Base-by-base conservation (phyloP, 176 grass and related monocot genomes). In the Dendrocalamus sinicus region DNA sequence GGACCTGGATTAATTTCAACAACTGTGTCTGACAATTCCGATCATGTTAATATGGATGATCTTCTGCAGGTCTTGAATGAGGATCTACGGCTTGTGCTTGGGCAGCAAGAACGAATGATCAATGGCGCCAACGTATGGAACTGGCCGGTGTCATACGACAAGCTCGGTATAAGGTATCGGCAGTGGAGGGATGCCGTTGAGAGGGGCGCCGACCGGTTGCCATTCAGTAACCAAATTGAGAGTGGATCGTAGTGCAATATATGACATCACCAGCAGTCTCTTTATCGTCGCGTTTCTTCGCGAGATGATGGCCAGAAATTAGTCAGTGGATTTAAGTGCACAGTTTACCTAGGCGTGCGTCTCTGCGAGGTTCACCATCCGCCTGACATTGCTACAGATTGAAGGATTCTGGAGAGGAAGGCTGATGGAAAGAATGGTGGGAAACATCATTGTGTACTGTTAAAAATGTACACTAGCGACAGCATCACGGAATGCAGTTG, bases 61-160 rank as follows among this genome's bases (percentile, higher is more conserved):
- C 73, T 39, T 67, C 3, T 71, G n/a, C 90, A 96, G 96, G 96
- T 99, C 20, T 70, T 99, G 83, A 99, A 99, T 76, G 97, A 99
- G 89, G 97, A 99, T 67, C 88, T 99, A 19, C 81, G 97, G 67
- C 82, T 99, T 19, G 97, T 99, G 47, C 72, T 96, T 3, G 96
- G 96, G 51, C 96, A 96, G 61, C 96, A 99, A 87, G 96, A 99
- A 20, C 93, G 96, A 53, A 99, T 99, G 96, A 89, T 90, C 76
- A 94, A 87, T 47, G 96, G 96, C 0, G 96, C 88, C 50, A 96
- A 99, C 12, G 72, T 99, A 9, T 99, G 96, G 93, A 99, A 96
- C 78, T 89, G 65, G 84, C 96, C 96, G 0, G 94, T 96, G 12
- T 94, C 90, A 0, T 99, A 99, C 9, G 97, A 99, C 89, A 99